Evolutionary conservation across 148 eudicot genomes (phyloP).

Genomic region (Camellia granthamiana): DNA sequence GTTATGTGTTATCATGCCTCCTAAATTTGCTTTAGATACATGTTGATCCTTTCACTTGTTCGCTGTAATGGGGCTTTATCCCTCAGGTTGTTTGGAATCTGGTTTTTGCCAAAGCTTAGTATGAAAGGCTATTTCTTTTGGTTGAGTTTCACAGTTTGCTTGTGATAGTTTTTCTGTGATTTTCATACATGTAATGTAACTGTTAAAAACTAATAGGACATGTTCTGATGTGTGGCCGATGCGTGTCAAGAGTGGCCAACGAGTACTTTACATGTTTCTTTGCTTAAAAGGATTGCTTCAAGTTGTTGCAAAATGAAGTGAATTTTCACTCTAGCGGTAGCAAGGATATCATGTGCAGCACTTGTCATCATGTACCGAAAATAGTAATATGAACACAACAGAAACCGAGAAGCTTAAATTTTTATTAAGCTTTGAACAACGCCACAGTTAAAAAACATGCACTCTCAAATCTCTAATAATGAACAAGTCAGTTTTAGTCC

Average conservation of each 20-base stretch:
- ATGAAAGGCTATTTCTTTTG: too few relatives aligned
- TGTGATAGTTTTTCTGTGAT: too few relatives aligned
- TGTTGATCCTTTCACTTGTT: constrained; percentile 7
- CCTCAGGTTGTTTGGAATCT: background rate
- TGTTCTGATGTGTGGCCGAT: too few relatives aligned
- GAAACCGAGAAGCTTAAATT: background rate
- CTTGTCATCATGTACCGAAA: background rate
- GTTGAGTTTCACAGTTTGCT: too few relatives aligned
- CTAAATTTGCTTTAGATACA: background rate
- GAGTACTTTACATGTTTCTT: too few relatives aligned
- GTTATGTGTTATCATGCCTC: background rate
- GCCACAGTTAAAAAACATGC: background rate
- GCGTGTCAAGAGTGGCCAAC: too few relatives aligned
- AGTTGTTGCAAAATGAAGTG: background rate
- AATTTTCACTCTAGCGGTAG: background rate
- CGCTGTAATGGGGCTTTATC: too few relatives aligned
- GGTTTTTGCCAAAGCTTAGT: background rate
- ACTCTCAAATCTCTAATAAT: background rate
- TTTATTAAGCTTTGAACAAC: background rate
- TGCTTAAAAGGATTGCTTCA: background rate
- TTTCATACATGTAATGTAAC: too few relatives aligned
- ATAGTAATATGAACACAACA: background rate
- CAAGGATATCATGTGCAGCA: background rate
- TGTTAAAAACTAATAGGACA: too few relatives aligned
- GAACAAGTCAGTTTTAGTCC: background rate